phyloP scores from a whole-genome alignment of 2,329 filamentous ascomycete species.

The Alternaria gansuensis region DNA sequence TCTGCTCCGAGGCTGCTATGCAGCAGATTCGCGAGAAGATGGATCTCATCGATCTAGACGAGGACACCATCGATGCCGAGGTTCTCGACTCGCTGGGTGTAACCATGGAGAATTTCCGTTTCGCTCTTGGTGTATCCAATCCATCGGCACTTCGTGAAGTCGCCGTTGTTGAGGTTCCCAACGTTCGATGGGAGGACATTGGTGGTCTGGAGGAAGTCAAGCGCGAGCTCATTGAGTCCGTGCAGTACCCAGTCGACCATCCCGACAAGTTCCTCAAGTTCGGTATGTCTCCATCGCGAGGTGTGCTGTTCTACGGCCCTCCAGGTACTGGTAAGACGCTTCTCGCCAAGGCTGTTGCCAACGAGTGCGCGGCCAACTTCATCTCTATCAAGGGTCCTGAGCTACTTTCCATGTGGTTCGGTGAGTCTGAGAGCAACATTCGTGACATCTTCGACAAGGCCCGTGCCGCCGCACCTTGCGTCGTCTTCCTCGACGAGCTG shows the following conservation, averaged over 20 bases:
- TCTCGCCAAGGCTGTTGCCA: slow-evolving; percentile 98
- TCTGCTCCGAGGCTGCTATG: slow-evolving; percentile 99
- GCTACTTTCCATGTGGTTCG: slow-evolving; percentile 99
- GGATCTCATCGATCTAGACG: slow-evolving; percentile 98
- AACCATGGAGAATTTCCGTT: slow-evolving; percentile 99
- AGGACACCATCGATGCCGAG: slow-evolving; percentile 98
- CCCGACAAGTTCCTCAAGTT: slow-evolving; percentile 99
- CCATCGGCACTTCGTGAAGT: slow-evolving; percentile 98
- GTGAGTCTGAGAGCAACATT: slow-evolving; percentile 99
- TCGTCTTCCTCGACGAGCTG: slow-evolving; percentile 98
- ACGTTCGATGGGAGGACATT: slow-evolving; percentile 99
- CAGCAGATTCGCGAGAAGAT: slow-evolving; percentile 99
- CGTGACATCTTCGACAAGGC: slow-evolving; percentile 99
- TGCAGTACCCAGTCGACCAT: slow-evolving; percentile 99
- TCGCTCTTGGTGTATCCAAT: slow-evolving; percentile 97
- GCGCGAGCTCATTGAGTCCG: slow-evolving; percentile 98
- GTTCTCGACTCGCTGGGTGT: slow-evolving; percentile 97
- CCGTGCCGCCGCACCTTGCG: slow-evolving; percentile 94
- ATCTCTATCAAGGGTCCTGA: slow-evolving; percentile 99
- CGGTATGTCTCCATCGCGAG: slow-evolving; percentile 94
- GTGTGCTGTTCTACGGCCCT: slow-evolving; percentile 98
- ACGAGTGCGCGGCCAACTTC: slow-evolving; percentile 99
- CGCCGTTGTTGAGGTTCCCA: slow-evolving; percentile 98
- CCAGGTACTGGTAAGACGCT: slow-evolving; percentile 99
- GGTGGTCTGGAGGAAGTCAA: slow-evolving; percentile 98